Percentiles rank a stretch among this genome's conserved stretches.
These are phyloP conservation scores for Ophiostoma sp. DNA, from an alignment of 2,329 filamentous ascomycete genomes.

Conservation along the genomic window DNA sequence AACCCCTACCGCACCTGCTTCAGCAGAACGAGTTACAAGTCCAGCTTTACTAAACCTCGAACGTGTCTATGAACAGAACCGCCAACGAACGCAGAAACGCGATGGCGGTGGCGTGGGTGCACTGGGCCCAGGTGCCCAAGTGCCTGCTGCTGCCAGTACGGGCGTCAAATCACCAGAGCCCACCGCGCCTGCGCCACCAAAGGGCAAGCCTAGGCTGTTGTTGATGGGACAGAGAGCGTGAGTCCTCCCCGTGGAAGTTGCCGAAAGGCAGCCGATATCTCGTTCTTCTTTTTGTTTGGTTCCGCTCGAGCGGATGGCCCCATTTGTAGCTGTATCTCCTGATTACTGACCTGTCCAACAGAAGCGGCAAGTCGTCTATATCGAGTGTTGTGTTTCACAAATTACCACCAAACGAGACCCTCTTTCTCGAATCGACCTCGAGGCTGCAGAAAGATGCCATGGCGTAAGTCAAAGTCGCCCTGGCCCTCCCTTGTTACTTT, in stretches of 20 bases:
- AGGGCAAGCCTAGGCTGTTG: conserved; percentile 78
- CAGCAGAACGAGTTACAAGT: conserved; percentile 44
- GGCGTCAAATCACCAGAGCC: conserved; percentile 40
- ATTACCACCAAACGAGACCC: conserved; percentile 88
- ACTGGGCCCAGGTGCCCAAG: neutral
- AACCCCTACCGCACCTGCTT: neutral
- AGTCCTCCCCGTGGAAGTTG: conserved; percentile 31
- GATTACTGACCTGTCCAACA: conserved; percentile 42
- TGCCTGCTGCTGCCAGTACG: conserved; percentile 23
- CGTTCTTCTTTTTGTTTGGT: neutral
- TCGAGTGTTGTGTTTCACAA: conserved; percentile 99
- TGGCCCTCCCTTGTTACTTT: neutral
- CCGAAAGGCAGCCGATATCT: neutral
- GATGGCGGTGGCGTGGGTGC: conserved; percentile 39
- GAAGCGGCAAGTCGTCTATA: conserved; percentile 97
- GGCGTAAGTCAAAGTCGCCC: conserved; percentile 62
- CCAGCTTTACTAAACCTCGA: conserved; percentile 64
- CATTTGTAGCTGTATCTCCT: conserved; percentile 20
- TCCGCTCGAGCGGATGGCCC: neutral
- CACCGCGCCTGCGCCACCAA: conserved; percentile 49
- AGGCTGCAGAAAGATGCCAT: conserved; percentile 93
- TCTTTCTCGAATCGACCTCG: conserved; percentile 94
- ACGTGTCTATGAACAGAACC: conserved; percentile 63
- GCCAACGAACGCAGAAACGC: conserved; percentile 51
- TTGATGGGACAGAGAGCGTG: conserved; percentile 96